phyloP scores from a whole-genome alignment of 768 basidiomycete species.

The Tylopilus felleus region DNA sequence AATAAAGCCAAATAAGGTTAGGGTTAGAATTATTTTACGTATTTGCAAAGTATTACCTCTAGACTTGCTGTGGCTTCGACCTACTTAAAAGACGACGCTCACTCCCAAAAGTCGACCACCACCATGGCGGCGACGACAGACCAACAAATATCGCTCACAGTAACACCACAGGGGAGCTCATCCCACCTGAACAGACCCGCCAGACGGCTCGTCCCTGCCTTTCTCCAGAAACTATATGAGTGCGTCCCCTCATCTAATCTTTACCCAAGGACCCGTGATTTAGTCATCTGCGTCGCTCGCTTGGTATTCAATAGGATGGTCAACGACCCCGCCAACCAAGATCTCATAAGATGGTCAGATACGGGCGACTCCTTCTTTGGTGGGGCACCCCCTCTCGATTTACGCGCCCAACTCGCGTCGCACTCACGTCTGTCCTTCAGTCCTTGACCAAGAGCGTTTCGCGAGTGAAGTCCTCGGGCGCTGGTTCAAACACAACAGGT shows the following conservation, averaged over 20 bases:
- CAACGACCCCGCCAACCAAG: conserved; percentile 75
- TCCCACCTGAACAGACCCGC: conserved; percentile 45
- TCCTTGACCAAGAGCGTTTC: conserved; percentile 88
- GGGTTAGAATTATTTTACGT: conserved; percentile 15
- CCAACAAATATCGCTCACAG: conserved; percentile 55
- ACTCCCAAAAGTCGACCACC: conserved; percentile 4
- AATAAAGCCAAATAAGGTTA: neutral
- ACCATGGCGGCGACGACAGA: conserved; percentile 45
- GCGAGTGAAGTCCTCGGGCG: conserved; percentile 84
- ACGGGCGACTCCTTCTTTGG: conserved; percentile 92
- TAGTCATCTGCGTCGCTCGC: conserved; percentile 6
- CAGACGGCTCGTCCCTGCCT: conserved; percentile 65
- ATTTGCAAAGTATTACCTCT: conserved; percentile 8
- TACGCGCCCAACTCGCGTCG: neutral
- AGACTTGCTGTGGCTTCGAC: conserved; percentile 17
- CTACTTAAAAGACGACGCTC: conserved; percentile 2
- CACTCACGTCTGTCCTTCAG: conserved; percentile 38
- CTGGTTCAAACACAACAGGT: conserved; percentile 98
- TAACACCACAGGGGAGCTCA: conserved; percentile 39
- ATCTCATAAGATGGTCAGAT: conserved; percentile 90
- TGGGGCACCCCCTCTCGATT: conserved; percentile 29
- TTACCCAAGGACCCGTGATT: conserved; percentile 6
- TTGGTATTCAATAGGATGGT: conserved; percentile 66
- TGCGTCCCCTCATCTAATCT: conserved; percentile 37
- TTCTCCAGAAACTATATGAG: conserved; percentile 93